Evolutionary conservation across 306 rosid genomes (phyloP), one percentile per base, ranked within the genome.

Genomic region (Ochetophila trinervis): DNA sequence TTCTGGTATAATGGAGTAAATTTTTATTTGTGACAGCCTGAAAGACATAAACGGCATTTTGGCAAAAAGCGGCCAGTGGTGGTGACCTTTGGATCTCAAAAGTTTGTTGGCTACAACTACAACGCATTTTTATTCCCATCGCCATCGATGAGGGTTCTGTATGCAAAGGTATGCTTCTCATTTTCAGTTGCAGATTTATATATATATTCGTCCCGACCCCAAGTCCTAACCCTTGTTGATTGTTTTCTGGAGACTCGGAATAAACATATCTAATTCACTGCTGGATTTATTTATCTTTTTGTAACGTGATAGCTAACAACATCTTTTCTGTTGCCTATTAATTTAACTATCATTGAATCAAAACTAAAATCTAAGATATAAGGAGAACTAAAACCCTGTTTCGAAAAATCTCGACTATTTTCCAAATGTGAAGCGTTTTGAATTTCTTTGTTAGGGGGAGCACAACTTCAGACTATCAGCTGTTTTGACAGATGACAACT

Each of bases 401-500:
- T 2, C 21, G 10, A 5, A 19, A 9, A 22, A 40, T 18, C 15
- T 34, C 8, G 18, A 15, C 27, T 37, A 5, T 60, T 40, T 40
- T 45, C 51, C 19, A 24, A 56, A 24, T 34, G 6, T 13, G 6
- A 5, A 34, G 9, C 18, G 34, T 15, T n/a, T 10, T 5, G 30
- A 57, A 63, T 74, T 81, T 78, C 78, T 66, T 64, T 77, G 49
- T 67, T 68, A 91, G 98, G 83, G 47, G 69, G 69, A 69, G 74
- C 59, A 65, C 44, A 53, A 80, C 77, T 71, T 78, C 70, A 76
- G 55, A 51, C 65, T 73, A 53, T 44, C 81, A 66, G 75, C 89
- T n/a, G 82, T 84, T 60, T 70, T 84, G 79, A 81, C 88, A 35
- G 89, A 85, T 51, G 88, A 82, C 69, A 74, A 40, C 68, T 70